Percentiles rank a stretch among this genome's conserved stretches.
These are phyloP conservation scores for Syzygium jambos DNA, from an alignment of 345 rosid species.

Conservation along the genomic window DNA sequence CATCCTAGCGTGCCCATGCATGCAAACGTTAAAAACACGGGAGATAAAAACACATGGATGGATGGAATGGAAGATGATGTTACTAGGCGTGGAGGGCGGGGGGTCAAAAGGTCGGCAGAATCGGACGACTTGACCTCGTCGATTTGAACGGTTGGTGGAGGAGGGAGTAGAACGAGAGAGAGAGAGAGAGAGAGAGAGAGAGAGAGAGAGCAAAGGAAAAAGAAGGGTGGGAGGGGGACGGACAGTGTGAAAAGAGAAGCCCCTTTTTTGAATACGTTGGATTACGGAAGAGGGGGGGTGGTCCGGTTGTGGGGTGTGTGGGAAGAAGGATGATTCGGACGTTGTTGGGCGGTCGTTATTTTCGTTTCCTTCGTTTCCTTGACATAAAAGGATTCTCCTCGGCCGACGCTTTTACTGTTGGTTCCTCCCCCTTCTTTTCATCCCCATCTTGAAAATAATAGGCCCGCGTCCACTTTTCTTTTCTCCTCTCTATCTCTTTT, in stretches of 20 bases:
- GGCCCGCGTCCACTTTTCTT: background rate
- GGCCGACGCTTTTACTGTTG: background rate
- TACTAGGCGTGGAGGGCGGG: background rate
- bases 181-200: background rate
- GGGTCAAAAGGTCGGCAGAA: background rate
- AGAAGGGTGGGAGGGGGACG: background rate
- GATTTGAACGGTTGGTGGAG: background rate
- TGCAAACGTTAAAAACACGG: background rate
- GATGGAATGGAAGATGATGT: background rate
- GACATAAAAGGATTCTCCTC: background rate
- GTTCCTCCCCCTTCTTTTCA: background rate
- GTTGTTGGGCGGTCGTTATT: conserved; percentile 5
- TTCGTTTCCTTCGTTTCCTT: conserved; percentile 7
- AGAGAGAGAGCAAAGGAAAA: background rate
- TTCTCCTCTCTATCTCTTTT: background rate
- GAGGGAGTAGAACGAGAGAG: no score
- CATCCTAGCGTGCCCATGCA: background rate
- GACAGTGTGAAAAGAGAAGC: background rate
- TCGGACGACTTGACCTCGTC: background rate
- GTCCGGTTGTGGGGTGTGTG: background rate
- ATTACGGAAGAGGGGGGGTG: background rate
- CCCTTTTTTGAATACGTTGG: background rate
- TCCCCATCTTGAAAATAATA: background rate
- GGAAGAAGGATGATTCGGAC: background rate
- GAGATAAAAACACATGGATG: background rate